Evolutionary conservation across 352 stramenopile species (phyloP).

Genomic region (Phytophthora cajani): DNA sequence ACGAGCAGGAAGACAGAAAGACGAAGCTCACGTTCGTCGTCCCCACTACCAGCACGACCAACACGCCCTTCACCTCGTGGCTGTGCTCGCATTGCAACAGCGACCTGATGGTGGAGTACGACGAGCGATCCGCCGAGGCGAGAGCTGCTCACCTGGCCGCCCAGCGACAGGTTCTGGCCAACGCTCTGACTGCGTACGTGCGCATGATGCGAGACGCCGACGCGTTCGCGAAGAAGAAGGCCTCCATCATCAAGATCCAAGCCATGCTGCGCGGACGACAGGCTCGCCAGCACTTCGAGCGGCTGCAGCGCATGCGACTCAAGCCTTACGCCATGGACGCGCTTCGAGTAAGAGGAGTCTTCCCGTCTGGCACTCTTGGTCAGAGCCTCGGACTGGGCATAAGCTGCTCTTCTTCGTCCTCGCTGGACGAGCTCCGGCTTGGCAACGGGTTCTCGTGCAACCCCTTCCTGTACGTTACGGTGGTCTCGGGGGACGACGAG

Average conservation of each 20-base stretch:
- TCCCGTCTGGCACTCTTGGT: constrained; percentile 6
- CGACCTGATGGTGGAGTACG: constrained; percentile 63
- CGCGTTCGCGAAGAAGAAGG: constrained; percentile 66
- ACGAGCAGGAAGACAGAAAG: constrained; percentile 42
- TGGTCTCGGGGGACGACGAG: constrained; percentile 74
- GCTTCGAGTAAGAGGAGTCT: constrained; percentile 31
- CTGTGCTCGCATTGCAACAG: constrained; percentile 60
- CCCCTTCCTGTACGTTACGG: constrained; percentile 72
- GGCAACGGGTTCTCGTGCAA: constrained; percentile 80
- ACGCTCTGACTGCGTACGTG: constrained; percentile 65
- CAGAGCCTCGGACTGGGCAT: constrained; percentile 17
- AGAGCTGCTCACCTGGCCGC: constrained; percentile 49
- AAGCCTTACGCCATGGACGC: constrained; percentile 64
- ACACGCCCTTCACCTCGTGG: constrained; percentile 56
- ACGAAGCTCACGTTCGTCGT: constrained; percentile 64
- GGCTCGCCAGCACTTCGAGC: constrained; percentile 56
- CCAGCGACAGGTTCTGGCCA: constrained; percentile 59
- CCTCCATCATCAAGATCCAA: constrained; percentile 64
- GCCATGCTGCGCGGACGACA: constrained; percentile 53
- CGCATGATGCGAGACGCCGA: constrained; percentile 70
- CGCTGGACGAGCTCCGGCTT: constrained; percentile 56
- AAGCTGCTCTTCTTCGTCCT: constrained; percentile 7
- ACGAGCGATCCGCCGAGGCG: constrained; percentile 48
- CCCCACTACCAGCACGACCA: constrained; percentile 20
- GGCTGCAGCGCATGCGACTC: constrained; percentile 57